These are phyloP conservation scores for Pythium aquatile DNA, from an alignment of 352 stramenopile species.

Conservation along the genomic window DNA sequence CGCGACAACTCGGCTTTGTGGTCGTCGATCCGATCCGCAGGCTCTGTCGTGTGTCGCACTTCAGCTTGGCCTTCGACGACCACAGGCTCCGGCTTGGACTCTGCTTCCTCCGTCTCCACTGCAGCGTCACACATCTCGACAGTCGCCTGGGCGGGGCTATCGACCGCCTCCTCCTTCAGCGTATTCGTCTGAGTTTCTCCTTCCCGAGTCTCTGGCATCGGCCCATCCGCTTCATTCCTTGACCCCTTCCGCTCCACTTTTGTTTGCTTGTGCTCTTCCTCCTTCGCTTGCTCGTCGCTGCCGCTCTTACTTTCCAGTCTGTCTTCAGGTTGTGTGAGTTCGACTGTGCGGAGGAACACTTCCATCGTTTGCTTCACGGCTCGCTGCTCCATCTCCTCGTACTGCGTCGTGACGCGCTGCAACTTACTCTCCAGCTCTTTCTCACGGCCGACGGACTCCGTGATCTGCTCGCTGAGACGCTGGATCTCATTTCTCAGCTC, in stretches of 20 bases:
- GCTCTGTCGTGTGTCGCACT: constrained; percentile 34
- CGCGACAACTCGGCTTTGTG: constrained; percentile 40
- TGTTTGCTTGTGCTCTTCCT: not conserved
- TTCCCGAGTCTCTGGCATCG: not conserved
- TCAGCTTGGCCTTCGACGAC: constrained; percentile 22
- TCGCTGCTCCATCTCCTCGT: constrained; percentile 36
- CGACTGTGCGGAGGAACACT: constrained; percentile 40
- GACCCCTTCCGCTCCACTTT: not conserved
- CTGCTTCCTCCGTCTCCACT: constrained; percentile 5
- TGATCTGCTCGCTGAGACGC: constrained; percentile 31
- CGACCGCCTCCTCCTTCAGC: not conserved
- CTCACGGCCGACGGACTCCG: constrained; percentile 31
- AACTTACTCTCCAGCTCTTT: constrained; percentile 33
- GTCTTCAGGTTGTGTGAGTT: constrained; percentile 15
- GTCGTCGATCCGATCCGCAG: constrained; percentile 39
- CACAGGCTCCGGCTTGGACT: not conserved
- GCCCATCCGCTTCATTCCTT: constrained; percentile 10
- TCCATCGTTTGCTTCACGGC: constrained; percentile 47
- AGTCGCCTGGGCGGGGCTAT: not conserved
- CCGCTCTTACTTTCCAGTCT: not conserved
- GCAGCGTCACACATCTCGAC: constrained; percentile 9
- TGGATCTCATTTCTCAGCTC: constrained; percentile 39
- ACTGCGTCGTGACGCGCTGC: constrained; percentile 15
- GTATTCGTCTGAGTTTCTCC: constrained; percentile 8
- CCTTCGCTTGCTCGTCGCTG: not conserved